Evolutionary conservation across 192 early-diverging fungal genomes (phyloP).

Genomic region (Geranomyces michiganensis): DNA sequence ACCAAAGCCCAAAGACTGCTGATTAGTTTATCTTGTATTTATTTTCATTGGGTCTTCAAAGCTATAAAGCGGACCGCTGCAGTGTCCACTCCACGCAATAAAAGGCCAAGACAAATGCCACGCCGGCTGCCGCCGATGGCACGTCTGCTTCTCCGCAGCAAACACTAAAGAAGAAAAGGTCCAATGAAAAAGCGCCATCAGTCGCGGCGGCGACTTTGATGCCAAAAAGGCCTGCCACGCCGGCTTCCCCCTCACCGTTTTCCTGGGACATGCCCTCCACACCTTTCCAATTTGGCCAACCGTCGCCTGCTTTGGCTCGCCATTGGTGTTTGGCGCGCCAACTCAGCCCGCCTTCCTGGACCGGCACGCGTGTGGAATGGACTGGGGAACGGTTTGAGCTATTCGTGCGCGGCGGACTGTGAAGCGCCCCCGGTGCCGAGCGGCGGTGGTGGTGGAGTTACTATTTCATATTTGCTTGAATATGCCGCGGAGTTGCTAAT

Average conservation of each 20-base stretch:
- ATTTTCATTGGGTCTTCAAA: not conserved
- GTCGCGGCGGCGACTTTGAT: not conserved
- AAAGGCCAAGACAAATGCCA: conserved; percentile 10
- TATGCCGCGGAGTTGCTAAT: conserved; percentile 40
- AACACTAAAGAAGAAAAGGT: not conserved
- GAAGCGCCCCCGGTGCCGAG: not conserved
- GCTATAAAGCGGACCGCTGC: not conserved
- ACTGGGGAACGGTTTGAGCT: conserved; percentile 79
- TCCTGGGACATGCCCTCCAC: conserved; percentile 6
- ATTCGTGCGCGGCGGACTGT: not conserved
- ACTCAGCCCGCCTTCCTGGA: conserved; percentile 35
- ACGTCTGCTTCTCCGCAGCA: not conserved
- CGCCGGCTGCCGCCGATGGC: conserved; percentile 2
- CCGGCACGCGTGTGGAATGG: conserved; percentile 75
- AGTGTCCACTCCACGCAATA: conserved; percentile 18
- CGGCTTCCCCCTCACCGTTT: not conserved
- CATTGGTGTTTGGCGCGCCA: conserved; percentile 11
- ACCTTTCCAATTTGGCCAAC: too few relatives aligned
- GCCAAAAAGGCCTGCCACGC: conserved; percentile 8
- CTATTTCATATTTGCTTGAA: conserved; percentile 63
- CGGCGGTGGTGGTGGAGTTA: not conserved
- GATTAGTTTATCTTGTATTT: not conserved
- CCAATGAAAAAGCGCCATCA: not conserved
- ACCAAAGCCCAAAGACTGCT: not conserved
- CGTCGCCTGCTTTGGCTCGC: not conserved